phyloP scores from a whole-genome alignment of 2,329 filamentous ascomycete species.

The Ampelomyces quisqualis region DNA sequence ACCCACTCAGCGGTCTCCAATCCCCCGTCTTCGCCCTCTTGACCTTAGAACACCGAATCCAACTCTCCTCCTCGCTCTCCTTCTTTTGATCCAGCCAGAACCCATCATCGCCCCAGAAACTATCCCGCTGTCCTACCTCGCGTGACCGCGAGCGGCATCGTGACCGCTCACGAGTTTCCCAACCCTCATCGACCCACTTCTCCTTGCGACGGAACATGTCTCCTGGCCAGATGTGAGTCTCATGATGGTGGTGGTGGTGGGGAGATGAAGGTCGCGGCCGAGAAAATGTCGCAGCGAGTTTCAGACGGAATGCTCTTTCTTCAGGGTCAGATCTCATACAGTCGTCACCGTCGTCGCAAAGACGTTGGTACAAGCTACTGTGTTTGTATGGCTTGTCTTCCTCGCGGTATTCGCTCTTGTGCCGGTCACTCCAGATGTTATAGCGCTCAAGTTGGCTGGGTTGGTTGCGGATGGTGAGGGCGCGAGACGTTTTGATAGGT shows the following conservation, averaged over 20 bases:
- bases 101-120: conserved; percentile 14
- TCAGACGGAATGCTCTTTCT: conserved; percentile 27
- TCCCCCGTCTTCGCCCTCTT: conserved; percentile 37
- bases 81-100: conserved; percentile 17
- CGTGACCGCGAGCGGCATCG: conserved; percentile 11
- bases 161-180: conserved; percentile 28
- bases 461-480: conserved; percentile 28
- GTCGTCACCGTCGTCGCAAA: conserved; percentile 14
- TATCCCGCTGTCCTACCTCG: conserved; percentile 9
- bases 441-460: conserved; percentile 36
- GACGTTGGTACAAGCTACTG: conserved; percentile 2
- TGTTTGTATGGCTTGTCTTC: conserved; percentile 8
- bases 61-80: conserved; percentile 25
- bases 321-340: conserved; percentile 14
- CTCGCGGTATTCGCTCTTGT: conserved; percentile 4
- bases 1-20: conserved; percentile 33
- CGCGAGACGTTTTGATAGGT: conserved; percentile 23
- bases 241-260: conserved; percentile 11
- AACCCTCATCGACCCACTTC: conserved; percentile 30
- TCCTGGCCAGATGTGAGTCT: conserved; percentile 16
- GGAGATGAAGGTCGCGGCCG: conserved; percentile 15
- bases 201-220: conserved; percentile 27
- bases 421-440: conserved; percentile 31
- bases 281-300: conserved; percentile 22
- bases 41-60: conserved; percentile 22